Base-by-base conservation (phyloP, 306 rosid species). In the Begonia fuchsioides region DNA sequence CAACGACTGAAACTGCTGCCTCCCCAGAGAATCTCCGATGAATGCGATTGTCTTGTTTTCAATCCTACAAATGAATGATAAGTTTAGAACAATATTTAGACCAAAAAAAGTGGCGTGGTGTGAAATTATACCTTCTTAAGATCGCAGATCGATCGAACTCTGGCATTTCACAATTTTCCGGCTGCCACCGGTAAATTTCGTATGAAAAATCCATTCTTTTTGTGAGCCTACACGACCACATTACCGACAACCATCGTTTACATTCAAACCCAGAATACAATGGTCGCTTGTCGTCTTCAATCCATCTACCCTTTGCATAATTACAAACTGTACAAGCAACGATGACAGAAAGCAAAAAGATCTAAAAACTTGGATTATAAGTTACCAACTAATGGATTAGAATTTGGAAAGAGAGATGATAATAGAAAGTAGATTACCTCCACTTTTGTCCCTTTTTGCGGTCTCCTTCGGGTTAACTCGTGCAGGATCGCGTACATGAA, bases 221-320 rank as follows among this genome's bases (percentile, higher is more conserved):
- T 44, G 94, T 81, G 68, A 73, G 63, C 73, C 94, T 90, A 67
- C 96, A 90, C 2, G 98, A 70, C 95, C 95, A 90, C 95, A 85
- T 79, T 53, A 65, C 15, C 51, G 95, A 82, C 59, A 90, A 70
- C 95, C 95, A 90, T 56, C 68, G 68, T 71, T 90, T 82, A 61
- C 96, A 85, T 57, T 62, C 52, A 51, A 72, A 69, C 52, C 98
- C 92, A 47, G 87, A 90, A 85, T 90, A 90, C 54, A 77, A 66
- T 6, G 96, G 96, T 17, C 80, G 62, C 54, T 52, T 57, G 51
- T 60, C 71, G 64, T 85, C 94, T 52, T 77, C 77, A 58, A 81
- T 72, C 95, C 98, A 90, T 65, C 74, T 77, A 63, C 98, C 98
- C 64, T 75, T 77, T 60, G 92, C 96, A 63, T 79, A 82, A 72